Evolutionary conservation across 2,329 filamentous ascomycete genomes (phyloP).

Genomic region (Penicillium sp.): DNA sequence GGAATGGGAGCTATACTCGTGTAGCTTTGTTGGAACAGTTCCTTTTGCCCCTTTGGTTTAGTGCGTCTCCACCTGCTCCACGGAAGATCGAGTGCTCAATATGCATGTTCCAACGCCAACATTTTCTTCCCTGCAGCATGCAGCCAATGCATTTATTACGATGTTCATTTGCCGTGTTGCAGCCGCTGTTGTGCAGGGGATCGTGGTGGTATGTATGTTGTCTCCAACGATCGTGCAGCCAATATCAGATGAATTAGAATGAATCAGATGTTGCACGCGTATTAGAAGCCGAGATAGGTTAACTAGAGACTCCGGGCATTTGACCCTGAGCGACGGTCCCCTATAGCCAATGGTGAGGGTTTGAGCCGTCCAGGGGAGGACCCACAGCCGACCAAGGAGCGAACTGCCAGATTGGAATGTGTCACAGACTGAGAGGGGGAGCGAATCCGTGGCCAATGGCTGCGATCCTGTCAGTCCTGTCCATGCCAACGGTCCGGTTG

Average conservation of each 20-base stretch:
- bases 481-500: constrained; percentile 25
- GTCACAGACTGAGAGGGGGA: constrained; percentile 24
- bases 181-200: constrained; percentile 9
- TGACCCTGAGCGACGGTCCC: background rate
- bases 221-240: background rate
- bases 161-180: constrained; percentile 4
- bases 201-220: constrained; percentile 7
- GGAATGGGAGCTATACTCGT: constrained; percentile 12
- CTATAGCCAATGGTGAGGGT: constrained; percentile 6
- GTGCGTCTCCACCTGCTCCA: constrained; percentile 11
- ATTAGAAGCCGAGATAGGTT: constrained; percentile 2
- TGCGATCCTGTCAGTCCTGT: constrained; percentile 19
- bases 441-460: constrained; percentile 6
- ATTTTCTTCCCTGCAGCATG: constrained; percentile 26
- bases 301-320: background rate
- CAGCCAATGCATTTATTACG: constrained; percentile 16
- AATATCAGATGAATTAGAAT: background rate
- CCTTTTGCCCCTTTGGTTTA: constrained; percentile 22
- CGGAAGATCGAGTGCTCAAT: constrained; percentile 15
- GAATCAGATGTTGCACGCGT: constrained; percentile 5
- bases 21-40: background rate
- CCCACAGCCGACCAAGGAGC: constrained; percentile 17
- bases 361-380: constrained; percentile 1
- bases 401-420: constrained; percentile 20
- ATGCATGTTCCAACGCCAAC: constrained; percentile 16